These are phyloP conservation scores for Spatholobus suberectus DNA, from an alignment of 306 rosid species.

Conservation along the genomic window DNA sequence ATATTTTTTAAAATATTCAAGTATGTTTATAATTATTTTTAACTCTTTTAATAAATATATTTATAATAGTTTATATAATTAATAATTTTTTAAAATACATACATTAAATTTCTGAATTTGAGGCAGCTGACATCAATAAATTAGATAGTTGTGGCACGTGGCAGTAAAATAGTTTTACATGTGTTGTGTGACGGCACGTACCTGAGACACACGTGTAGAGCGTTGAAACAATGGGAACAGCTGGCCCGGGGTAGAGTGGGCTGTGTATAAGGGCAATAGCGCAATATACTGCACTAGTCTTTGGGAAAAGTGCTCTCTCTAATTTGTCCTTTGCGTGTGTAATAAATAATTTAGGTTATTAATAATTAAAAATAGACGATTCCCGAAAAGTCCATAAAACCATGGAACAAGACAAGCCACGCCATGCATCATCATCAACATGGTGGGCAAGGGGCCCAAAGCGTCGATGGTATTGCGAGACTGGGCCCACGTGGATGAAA, in stretches of 20 bases:
- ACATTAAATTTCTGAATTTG: neutral
- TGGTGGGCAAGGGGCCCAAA: conserved; percentile 44
- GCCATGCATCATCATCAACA: conserved; percentile 38
- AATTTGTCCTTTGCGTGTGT: conserved; percentile 30
- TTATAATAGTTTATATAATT: no score
- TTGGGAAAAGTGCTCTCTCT: conserved; percentile 44
- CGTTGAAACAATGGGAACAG: conserved; percentile 26
- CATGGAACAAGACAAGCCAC: conserved; percentile 23
- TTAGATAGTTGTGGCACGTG: conserved; percentile 40
- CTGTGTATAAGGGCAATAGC: conserved; percentile 6
- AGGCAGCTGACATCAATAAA: neutral
- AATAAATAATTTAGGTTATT: neutral
- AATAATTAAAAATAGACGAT: neutral
- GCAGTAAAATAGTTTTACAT: neutral
- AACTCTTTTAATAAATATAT: no score
- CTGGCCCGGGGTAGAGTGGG: conserved; percentile 28
- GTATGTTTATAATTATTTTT: no score
- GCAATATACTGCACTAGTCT: conserved; percentile 36
- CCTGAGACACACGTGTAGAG: conserved; percentile 53
- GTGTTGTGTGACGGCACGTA: conserved; percentile 32
- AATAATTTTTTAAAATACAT: no score
- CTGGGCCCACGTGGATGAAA: conserved; percentile 43
- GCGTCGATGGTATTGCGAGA: neutral
- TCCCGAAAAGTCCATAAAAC: conserved; percentile 29
- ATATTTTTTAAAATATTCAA: no score